Evolutionary conservation across 116 monocot species (phyloP).

Genomic region (Iris pallida): DNA sequence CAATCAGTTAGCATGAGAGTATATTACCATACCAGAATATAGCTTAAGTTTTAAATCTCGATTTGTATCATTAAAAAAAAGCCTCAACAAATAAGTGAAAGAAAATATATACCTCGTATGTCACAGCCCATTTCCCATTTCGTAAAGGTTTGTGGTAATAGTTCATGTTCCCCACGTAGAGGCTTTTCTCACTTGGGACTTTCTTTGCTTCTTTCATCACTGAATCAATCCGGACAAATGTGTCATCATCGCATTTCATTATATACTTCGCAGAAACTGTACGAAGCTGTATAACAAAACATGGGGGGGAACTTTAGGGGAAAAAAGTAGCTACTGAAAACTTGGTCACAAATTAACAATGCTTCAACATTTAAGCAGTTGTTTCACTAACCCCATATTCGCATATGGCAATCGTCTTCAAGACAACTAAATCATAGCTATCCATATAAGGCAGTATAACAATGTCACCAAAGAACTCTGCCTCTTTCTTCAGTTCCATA

Average conservation of each 20-base stretch:
- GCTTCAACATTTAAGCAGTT: background rate
- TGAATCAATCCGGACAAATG: conserved; percentile 80
- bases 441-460: conserved; percentile 73
- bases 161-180: conserved; percentile 91
- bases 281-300: conserved; percentile 33
- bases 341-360: background rate
- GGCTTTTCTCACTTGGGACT: conserved; percentile 43
- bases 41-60: too few species aligned
- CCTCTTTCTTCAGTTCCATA: conserved; percentile 64
- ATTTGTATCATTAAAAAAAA: too few species aligned
- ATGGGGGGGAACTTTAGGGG: background rate
- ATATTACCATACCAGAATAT: too few species aligned
- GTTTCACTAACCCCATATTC: conserved; percentile 60
- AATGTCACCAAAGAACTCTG: conserved; percentile 76
- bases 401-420: conserved; percentile 72
- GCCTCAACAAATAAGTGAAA: too few species aligned
- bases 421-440: conserved; percentile 74
- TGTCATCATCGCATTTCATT: conserved; percentile 99
- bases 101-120: conserved; percentile 62
- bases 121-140: conserved; percentile 91
- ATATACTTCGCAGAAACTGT: conserved; percentile 63
- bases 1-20: too few species aligned
- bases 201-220: conserved; percentile 59
- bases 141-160: conserved; percentile 84
- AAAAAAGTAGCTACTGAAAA: background rate